Evolutionary conservation across 1,284 basidiomycete species (phyloP).

Genomic region (Termitomyces sp.): DNA sequence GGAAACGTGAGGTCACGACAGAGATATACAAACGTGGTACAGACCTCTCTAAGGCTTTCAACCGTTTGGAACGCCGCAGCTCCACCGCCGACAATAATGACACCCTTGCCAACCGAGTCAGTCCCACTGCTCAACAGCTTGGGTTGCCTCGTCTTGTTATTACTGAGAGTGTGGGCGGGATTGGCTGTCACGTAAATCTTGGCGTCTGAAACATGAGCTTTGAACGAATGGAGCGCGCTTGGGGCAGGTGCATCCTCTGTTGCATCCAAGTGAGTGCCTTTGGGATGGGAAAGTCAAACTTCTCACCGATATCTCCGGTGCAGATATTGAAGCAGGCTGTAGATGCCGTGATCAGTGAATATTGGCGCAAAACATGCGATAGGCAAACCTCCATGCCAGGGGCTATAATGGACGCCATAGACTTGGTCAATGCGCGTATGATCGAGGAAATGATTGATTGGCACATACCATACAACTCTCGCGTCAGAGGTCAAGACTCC

Average conservation of each 20-base stretch:
- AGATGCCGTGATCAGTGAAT: not conserved
- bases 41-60: conserved; percentile 80
- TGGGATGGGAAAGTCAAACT: not conserved
- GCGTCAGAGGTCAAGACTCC: conserved; percentile 80
- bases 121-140: conserved; percentile 42
- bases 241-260: conserved; percentile 89
- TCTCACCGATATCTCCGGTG: conserved; percentile 69
- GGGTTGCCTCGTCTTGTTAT: conserved; percentile 60
- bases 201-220: conserved; percentile 62
- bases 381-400: conserved; percentile 81
- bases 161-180: conserved; percentile 60
- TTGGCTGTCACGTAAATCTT: conserved; percentile 83
- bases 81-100: conserved; percentile 88
- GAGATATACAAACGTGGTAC: not conserved
- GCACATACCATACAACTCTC: conserved; percentile 68
- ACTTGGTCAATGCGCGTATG: not conserved
- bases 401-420: conserved; percentile 37
- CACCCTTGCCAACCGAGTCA: conserved; percentile 47
- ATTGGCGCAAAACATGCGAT: not conserved
- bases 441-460: not conserved
- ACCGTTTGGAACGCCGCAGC: conserved; percentile 77
- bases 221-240: conserved; percentile 79
- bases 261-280: not conserved
- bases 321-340: conserved; percentile 85
- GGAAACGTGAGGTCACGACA: conserved; percentile 8